Evolutionary conservation across 108 stramenopile species (phyloP).

Genomic region (Skeletonema tropicum): DNA sequence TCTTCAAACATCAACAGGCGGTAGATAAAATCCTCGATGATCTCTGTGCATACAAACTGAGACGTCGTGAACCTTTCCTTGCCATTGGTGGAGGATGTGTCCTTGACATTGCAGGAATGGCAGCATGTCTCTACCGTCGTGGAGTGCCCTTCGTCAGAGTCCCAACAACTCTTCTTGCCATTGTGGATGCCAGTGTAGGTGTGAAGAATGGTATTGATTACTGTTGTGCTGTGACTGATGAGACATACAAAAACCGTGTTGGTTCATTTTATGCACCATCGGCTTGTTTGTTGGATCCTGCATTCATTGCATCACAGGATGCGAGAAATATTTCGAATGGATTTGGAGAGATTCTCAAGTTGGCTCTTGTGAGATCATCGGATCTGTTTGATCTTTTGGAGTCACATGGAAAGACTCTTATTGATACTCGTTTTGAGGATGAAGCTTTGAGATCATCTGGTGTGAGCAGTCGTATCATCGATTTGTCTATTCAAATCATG

Average conservation of each 20-base stretch:
- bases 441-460: slow-evolving; percentile 58
- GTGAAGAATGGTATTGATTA: slow-evolving; percentile 97
- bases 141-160: slow-evolving; percentile 91
- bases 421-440: slow-evolving; percentile 71
- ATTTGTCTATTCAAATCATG: slow-evolving; percentile 96
- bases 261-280: slow-evolving; percentile 95
- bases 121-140: slow-evolving; percentile 93
- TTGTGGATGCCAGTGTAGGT: slow-evolving; percentile 97
- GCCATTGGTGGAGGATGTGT: slow-evolving; percentile 95
- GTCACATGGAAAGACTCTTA: slow-evolving; percentile 85
- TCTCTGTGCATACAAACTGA: slow-evolving; percentile 85
- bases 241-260: slow-evolving; percentile 96
- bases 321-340: slow-evolving; percentile 90
- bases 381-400: slow-evolving; percentile 94
- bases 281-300: slow-evolving; percentile 82
- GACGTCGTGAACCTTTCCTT: slow-evolving; percentile 92
- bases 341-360: slow-evolving; percentile 95
- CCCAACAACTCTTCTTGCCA: slow-evolving; percentile 94
- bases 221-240: slow-evolving; percentile 77
- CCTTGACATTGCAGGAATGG: slow-evolving; percentile 95
- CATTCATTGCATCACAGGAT: slow-evolving; percentile 91
- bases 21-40: slow-evolving; percentile 81
- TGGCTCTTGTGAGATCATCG: slow-evolving; percentile 88
- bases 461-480: slow-evolving; percentile 87
- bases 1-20: slow-evolving; percentile 44